Base-by-base conservation (phyloP, 768 basidiomycete species). In the Clitopilus hobsonii region DNA sequence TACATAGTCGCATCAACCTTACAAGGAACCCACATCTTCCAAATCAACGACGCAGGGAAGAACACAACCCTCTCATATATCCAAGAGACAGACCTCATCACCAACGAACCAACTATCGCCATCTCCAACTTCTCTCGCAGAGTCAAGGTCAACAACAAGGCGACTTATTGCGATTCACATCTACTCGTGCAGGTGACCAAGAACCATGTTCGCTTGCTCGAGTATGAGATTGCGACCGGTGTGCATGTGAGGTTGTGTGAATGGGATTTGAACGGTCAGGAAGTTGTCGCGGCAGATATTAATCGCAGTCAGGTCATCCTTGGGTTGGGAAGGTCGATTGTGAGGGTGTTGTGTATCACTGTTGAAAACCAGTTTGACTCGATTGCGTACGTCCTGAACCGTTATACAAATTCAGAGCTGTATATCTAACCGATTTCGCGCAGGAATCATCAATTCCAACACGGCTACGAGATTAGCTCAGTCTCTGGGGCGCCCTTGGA, bases 161-260 rank as follows among this genome's bases (percentile, higher is more conserved):
- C 58, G 1, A 62, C 54, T n/a, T 78, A 80, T 53, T 52, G 61
- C 45, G 71, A 81, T 50, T 84, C 85, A 0, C 65, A 76, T n/a
- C 68, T 82, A 4, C 74, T 87, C 6, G 78, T 92, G 0, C 94
- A 95, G 68, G 86, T 94, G 14, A 89, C 89, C 1, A 69, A 79
- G 4, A 72, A 70, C 16, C 81, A 77, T 5, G 77, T 85, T 5
- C 65, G 72, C 20, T 68, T 91, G 20, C 65, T 89, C 4, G 79
- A 87, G 58, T 82, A 77, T 62, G 81, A 90, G 58, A 30, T 67
- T 1, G 63, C 63, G 3, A 58, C 80, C 7, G 69, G 69, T 5
- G 60, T 69, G n/a, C 85, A 80, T 63, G 63, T 61, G 8, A 71
- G 71, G 29, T 60, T 76, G 32, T 67, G 71, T 52, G 55, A 68